phyloP scores from a whole-genome alignment of 805 yeast genomes.

The Osmozyma mogii region DNA sequence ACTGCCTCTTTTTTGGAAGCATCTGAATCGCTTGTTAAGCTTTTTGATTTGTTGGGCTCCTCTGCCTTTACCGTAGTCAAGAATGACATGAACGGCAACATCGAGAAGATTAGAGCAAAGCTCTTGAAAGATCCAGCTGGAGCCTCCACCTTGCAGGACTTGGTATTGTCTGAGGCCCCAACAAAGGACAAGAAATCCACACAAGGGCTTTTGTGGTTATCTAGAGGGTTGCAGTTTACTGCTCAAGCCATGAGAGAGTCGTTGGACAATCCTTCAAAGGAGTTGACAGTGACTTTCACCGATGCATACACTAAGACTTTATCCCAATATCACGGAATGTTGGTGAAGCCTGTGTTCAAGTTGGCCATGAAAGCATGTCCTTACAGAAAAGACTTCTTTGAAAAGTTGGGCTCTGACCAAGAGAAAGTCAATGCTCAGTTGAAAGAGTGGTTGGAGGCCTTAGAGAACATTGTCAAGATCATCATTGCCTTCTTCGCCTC shows the following conservation, averaged over 20 bases:
- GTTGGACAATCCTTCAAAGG: conserved; percentile 52
- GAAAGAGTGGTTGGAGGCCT: conserved; percentile 64
- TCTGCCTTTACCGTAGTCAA: conserved; percentile 81
- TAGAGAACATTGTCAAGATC: conserved; percentile 64
- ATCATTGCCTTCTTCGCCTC: conserved; percentile 67
- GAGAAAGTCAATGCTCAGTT: conserved; percentile 60
- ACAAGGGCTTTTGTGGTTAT: conserved; percentile 84
- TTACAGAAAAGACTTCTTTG: conserved; percentile 77
- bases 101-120: conserved; percentile 63
- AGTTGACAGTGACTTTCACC: conserved; percentile 70
- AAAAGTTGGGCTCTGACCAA: conserved; percentile 71
- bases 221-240: conserved; percentile 84
- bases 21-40: conserved; percentile 70
- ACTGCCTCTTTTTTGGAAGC: conserved; percentile 78
- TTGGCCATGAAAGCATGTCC: conserved; percentile 96
- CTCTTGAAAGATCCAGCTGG: conserved; percentile 56
- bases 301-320: conserved; percentile 79
- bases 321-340: conserved; percentile 72
- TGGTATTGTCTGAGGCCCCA: conserved; percentile 64
- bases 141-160: conserved; percentile 66
- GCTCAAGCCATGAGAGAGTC: conserved; percentile 83
- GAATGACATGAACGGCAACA: conserved; percentile 82
- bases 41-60: conserved; percentile 79
- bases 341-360: conserved; percentile 80
- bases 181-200: conserved; percentile 73